Evolutionary conservation across 306 rosid species (phyloP).

Genomic region (Carpinus fangiana): DNA sequence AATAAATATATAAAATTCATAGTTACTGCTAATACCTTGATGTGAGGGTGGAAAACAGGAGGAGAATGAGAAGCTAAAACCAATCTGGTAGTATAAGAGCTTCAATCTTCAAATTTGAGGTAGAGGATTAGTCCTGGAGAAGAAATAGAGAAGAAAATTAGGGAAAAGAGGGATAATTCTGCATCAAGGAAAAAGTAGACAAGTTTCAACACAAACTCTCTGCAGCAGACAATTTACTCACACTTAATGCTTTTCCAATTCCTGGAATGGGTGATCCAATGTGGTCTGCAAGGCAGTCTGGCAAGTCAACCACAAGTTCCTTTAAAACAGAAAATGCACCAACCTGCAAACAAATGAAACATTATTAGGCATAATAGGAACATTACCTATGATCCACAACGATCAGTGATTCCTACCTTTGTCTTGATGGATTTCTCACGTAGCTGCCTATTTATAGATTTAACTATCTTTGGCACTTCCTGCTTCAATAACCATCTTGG

Average conservation of each 20-base stretch:
- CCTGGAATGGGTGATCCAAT: constrained; percentile 99
- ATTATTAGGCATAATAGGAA: constrained; percentile 25
- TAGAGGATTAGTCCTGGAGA: constrained; percentile 86
- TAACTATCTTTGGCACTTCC: constrained; percentile 91
- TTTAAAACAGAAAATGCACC: constrained; percentile 97
- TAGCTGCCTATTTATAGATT: no score
- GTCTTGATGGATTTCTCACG: no score
- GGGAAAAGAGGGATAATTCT: constrained; percentile 22
- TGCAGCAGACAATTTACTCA: constrained; percentile 37
- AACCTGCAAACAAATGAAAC: constrained; percentile 59
- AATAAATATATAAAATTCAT: not conserved
- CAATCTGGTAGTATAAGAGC: constrained; percentile 85
- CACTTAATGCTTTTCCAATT: constrained; percentile 92
- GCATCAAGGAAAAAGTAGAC: constrained; percentile 4
- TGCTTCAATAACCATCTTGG: constrained; percentile 98
- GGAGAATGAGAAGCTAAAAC: constrained; percentile 93
- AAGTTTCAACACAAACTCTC: constrained; percentile 4
- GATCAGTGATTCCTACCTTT: constrained; percentile 56
- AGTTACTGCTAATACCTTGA: constrained; percentile 57
- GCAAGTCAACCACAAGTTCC: constrained; percentile 96
- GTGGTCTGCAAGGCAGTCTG: constrained; percentile 95
- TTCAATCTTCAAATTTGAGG: constrained; percentile 98
- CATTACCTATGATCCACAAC: constrained; percentile 16
- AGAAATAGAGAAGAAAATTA: constrained; percentile 1
- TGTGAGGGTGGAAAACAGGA: constrained; percentile 89